These are phyloP conservation scores for Magnolia changhungtana DNA, from an alignment of 164 flowering plant genomes.

Conservation along the genomic window DNA sequence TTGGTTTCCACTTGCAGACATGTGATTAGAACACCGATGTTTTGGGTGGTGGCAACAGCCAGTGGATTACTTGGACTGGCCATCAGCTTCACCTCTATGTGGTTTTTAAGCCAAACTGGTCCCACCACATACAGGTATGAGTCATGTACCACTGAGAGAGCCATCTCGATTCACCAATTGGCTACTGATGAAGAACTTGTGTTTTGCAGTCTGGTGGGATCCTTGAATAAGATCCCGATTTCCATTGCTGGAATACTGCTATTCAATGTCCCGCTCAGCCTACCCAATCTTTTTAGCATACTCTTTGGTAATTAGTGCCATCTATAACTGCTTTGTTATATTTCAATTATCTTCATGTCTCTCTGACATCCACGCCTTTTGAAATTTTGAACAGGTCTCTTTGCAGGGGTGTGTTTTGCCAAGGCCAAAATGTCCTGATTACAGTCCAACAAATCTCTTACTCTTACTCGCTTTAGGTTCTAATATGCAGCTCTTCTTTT, in stretches of 20 bases:
- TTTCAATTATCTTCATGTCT: not conserved
- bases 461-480: not conserved
- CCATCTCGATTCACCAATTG: not conserved
- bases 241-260: constrained; percentile 62
- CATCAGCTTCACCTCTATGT: constrained; percentile 85
- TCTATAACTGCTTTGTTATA: not conserved
- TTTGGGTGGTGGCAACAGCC: constrained; percentile 69
- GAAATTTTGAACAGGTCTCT: constrained; percentile 45
- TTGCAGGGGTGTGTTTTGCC: constrained; percentile 77
- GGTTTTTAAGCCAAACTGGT: constrained; percentile 77
- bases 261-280: constrained; percentile 65
- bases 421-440: constrained; percentile 64
- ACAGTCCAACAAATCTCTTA: not conserved
- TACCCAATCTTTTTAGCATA: constrained; percentile 60
- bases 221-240: constrained; percentile 81
- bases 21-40: constrained; percentile 51
- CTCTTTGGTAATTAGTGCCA: constrained; percentile 53
- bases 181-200: constrained; percentile 1
- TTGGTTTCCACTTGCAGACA: constrained; percentile 38
- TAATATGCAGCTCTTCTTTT: not conserved
- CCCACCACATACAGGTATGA: constrained; percentile 79
- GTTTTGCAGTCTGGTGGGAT: constrained; percentile 68
- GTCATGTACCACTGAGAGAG: not conserved
- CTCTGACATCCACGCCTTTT: not conserved
- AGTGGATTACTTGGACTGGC: constrained; percentile 80